Conservation (phyloP, 495 filamentous ascomycete species). For the Penicillium chermesinum region DNA sequence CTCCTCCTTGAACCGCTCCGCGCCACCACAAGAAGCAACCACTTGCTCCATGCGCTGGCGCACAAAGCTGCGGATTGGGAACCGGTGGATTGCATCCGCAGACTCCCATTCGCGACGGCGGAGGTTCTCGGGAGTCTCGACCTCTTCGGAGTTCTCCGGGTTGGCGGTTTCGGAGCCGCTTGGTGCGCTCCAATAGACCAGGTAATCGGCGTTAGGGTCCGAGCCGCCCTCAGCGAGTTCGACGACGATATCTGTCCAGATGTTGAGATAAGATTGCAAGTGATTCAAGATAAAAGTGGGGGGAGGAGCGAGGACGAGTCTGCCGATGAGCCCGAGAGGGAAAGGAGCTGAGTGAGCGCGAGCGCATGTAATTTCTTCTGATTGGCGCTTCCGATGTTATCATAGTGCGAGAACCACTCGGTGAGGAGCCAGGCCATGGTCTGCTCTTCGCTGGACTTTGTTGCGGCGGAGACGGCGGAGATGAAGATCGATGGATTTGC, state of each 20-base stretch:
- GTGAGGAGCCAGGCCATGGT: slow-evolving; percentile 66
- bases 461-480: slow-evolving; percentile 43
- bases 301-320: slow-evolving; percentile 23
- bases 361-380: slow-evolving; percentile 78
- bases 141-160: slow-evolving; percentile 28
- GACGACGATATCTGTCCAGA: slow-evolving; percentile 65
- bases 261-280: slow-evolving; percentile 61
- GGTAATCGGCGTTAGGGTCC: slow-evolving; percentile 41
- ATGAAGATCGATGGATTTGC: slow-evolving; percentile 62
- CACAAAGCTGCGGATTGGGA: slow-evolving; percentile 67
- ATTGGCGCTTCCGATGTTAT: slow-evolving; percentile 68
- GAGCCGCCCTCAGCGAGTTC: slow-evolving; percentile 50
- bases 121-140: slow-evolving; percentile 61
- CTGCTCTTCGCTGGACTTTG: slow-evolving; percentile 39
- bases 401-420: slow-evolving; percentile 87
- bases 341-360: slow-evolving; percentile 74
- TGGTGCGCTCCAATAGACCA: slow-evolving; percentile 49
- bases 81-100: slow-evolving; percentile 64
- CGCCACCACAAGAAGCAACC: slow-evolving; percentile 65
- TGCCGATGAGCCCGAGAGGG: slow-evolving; percentile 51
- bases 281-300: slow-evolving; percentile 52
- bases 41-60: slow-evolving; percentile 58
- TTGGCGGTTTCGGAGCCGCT: slow-evolving; percentile 23
- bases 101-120: slow-evolving; percentile 50
- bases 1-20: slow-evolving; percentile 64